A percentile compares a stretch with the other conserved stretches of the same genome.
These are phyloP conservation scores for Dimocarpus longan DNA, from an alignment of 345 rosid genomes.

Conservation along the genomic window DNA sequence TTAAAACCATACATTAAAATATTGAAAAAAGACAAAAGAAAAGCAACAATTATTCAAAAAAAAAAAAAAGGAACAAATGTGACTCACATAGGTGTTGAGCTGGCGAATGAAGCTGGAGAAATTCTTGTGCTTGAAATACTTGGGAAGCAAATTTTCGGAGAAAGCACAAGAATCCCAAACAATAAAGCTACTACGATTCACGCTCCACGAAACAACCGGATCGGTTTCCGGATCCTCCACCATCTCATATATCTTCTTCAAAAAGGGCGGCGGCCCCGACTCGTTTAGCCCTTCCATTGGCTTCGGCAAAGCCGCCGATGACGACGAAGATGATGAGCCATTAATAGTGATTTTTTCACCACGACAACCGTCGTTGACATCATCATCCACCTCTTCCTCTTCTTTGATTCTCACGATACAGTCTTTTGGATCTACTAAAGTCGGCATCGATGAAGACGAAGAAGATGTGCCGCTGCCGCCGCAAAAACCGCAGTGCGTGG, in stretches of 20 bases:
- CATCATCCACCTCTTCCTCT: conserved; percentile 23
- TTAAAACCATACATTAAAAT: too few relatives aligned
- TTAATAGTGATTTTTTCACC: not conserved
- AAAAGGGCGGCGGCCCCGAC: conserved; percentile 58
- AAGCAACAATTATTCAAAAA: too few relatives aligned
- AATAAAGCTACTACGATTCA: conserved; percentile 49
- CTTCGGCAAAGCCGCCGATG: conserved; percentile 37
- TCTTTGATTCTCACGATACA: not conserved
- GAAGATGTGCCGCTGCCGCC: conserved; percentile 10
- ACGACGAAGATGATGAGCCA: conserved; percentile 36
- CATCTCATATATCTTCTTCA: conserved; percentile 58
- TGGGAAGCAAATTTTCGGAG: conserved; percentile 51
- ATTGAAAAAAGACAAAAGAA: not conserved
- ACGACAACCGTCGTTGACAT: not conserved
- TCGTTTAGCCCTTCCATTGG: conserved; percentile 65
- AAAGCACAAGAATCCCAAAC: conserved; percentile 58
- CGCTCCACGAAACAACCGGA: conserved; percentile 55
- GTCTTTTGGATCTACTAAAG: not conserved
- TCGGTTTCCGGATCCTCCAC: conserved; percentile 58
- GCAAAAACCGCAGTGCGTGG: not conserved
- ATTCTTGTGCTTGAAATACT: conserved; percentile 70
- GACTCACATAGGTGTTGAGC: conserved; percentile 70
- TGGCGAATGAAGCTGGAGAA: conserved; percentile 81
- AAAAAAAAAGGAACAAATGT: not conserved
- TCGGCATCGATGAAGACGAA: not conserved